Evolutionary conservation across 2,329 filamentous ascomycete genomes (phyloP).

Genomic region (Fusarium sp.): DNA sequence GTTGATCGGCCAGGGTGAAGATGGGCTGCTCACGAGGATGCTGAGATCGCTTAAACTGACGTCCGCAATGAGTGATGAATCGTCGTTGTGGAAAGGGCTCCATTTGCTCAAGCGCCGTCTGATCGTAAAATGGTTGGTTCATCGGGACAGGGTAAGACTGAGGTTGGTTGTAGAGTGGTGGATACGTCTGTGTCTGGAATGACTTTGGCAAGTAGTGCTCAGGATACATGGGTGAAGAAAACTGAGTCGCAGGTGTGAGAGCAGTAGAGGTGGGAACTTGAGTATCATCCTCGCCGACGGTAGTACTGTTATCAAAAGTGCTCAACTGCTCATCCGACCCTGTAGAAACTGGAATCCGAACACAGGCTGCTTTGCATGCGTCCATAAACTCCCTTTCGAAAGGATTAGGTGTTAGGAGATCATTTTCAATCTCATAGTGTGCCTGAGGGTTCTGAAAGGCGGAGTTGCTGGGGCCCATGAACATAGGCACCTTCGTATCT

Average conservation of each 20-base stretch:
- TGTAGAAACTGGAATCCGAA: neutral
- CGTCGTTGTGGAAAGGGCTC: neutral
- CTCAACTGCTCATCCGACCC: neutral
- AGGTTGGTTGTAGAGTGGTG: neutral
- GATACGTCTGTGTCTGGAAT: neutral
- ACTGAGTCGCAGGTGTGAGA: neutral
- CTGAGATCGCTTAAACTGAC: rapidly evolving
- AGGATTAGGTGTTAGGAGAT: neutral
- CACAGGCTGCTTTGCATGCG: neutral
- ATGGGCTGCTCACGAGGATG: neutral
- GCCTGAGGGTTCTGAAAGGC: neutral
- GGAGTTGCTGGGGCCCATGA: rapidly evolving
- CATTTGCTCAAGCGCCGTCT: neutral
- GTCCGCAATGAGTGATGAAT: neutral
- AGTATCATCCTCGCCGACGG: neutral
- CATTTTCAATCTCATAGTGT: rapidly evolving
- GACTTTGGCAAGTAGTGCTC: neutral
- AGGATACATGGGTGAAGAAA: neutral
- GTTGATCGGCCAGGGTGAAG: neutral
- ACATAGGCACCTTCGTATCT: neutral
- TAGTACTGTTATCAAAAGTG: neutral
- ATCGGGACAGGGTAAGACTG: neutral
- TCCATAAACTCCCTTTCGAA: neutral
- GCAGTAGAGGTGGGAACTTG: neutral
- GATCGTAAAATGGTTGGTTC: neutral